Evolutionary conservation across 164 flowering plant species (phyloP).

Genomic region (Berberis vulgaris): DNA sequence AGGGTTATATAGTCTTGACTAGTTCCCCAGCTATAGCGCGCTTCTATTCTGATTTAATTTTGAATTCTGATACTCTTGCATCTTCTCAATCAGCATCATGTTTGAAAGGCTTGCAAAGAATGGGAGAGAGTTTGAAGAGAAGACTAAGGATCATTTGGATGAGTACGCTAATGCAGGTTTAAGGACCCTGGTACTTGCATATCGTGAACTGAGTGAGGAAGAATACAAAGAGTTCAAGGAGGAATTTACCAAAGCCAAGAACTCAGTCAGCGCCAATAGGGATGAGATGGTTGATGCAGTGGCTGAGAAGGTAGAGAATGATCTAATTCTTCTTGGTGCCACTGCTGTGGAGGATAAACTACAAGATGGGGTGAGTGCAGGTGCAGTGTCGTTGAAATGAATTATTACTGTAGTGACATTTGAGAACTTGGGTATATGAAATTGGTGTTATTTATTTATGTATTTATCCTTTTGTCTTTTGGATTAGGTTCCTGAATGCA

Average conservation of each 20-base stretch:
- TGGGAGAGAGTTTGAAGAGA: slow-evolving; percentile 60
- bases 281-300: slow-evolving; percentile 63
- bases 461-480: slow-evolving; percentile 1
- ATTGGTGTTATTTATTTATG: neutral
- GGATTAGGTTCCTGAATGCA: slow-evolving; percentile 61
- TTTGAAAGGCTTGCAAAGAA: slow-evolving; percentile 70
- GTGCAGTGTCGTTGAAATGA: neutral
- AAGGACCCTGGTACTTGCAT: slow-evolving; percentile 84
- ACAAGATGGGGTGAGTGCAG: slow-evolving; percentile 52
- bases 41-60: neutral
- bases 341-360: slow-evolving; percentile 78
- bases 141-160: slow-evolving; percentile 62
- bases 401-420: neutral
- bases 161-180: slow-evolving; percentile 94
- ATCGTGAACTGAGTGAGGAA: slow-evolving; percentile 67
- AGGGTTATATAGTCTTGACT: neutral
- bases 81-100: slow-evolving; percentile 65
- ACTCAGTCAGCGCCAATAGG: slow-evolving; percentile 60
- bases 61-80: neutral
- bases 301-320: slow-evolving; percentile 60
- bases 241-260: slow-evolving; percentile 65
- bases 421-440: neutral
- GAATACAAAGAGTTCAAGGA: slow-evolving; percentile 53
- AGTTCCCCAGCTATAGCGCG: neutral
- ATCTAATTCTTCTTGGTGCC: slow-evolving; percentile 70